Evolutionary conservation across 2,329 filamentous ascomycete species (phyloP).

Genomic region (Diplodia seriata): DNA sequence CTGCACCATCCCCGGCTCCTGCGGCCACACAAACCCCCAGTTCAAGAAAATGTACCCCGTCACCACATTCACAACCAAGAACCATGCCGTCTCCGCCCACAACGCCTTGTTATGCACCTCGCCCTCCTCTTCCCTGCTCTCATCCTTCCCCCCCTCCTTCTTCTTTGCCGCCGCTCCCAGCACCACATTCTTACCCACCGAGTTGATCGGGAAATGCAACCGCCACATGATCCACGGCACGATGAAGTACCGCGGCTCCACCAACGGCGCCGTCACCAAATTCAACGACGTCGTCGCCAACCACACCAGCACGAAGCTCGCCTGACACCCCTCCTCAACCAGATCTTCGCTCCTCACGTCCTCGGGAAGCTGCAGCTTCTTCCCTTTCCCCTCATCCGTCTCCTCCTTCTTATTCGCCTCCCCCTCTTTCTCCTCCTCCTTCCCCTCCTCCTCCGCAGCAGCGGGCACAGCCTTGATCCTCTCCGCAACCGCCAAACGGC

Average conservation of each 20-base stretch:
- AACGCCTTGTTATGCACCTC: slow-evolving; percentile 50
- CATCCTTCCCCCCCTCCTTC: background rate
- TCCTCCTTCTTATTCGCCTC: background rate
- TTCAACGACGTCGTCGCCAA: slow-evolving; percentile 76
- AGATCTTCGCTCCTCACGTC: slow-evolving; percentile 11
- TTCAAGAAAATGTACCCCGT: slow-evolving; percentile 77
- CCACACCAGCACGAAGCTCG: slow-evolving; percentile 64
- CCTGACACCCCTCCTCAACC: slow-evolving; percentile 36
- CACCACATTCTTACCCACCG: slow-evolving; percentile 37
- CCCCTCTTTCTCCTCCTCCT: background rate
- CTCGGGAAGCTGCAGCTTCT: slow-evolving; percentile 5
- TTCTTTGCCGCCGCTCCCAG: background rate
- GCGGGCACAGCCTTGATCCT: slow-evolving; percentile 9
- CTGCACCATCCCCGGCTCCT: slow-evolving; percentile 67
- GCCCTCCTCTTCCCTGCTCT: background rate
- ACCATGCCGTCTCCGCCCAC: slow-evolving; percentile 73
- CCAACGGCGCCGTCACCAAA: slow-evolving; percentile 85
- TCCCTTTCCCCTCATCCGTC: background rate
- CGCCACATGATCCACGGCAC: slow-evolving; percentile 95
- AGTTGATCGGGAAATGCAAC: slow-evolving; percentile 68
- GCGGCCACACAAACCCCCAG: slow-evolving; percentile 71
- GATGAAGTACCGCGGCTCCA: slow-evolving; percentile 96
- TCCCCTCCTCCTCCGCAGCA: background rate
- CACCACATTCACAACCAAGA: slow-evolving; percentile 66
- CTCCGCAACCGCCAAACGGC: slow-evolving; percentile 14